Evolutionary conservation across 345 rosid genomes (phyloP).

Genomic region (Cardamine occulta): DNA sequence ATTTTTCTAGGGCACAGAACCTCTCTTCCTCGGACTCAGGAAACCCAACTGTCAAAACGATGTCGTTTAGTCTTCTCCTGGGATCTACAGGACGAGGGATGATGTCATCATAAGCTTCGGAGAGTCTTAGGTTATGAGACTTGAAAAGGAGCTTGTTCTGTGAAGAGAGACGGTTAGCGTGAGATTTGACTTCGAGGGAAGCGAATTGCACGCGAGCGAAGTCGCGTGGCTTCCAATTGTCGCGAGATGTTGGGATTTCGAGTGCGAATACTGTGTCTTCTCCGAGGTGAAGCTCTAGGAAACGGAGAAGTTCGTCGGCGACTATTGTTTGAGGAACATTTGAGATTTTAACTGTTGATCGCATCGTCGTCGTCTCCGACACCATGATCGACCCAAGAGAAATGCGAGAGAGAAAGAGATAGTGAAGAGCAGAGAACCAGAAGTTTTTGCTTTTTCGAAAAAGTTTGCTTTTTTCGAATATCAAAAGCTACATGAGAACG

Average conservation of each 20-base stretch:
- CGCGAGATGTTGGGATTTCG: slow-evolving; percentile 66
- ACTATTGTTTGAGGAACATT: slow-evolving; percentile 66
- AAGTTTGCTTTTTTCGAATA: neutral
- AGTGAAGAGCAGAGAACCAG: slow-evolving; percentile 20
- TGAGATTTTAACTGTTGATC: slow-evolving; percentile 59
- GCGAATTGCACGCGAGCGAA: slow-evolving; percentile 81
- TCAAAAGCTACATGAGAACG: neutral
- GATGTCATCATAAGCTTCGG: slow-evolving; percentile 69
- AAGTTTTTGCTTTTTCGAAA: slow-evolving; percentile 10
- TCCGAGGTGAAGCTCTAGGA: slow-evolving; percentile 70
- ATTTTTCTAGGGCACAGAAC: slow-evolving; percentile 57
- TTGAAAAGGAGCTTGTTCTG: slow-evolving; percentile 57
- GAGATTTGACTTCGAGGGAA: slow-evolving; percentile 54
- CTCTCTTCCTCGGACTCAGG: slow-evolving; percentile 44
- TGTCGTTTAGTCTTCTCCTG: slow-evolving; percentile 49
- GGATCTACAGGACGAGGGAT: slow-evolving; percentile 61
- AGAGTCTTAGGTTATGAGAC: slow-evolving; percentile 55
- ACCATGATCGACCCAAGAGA: slow-evolving; percentile 24
- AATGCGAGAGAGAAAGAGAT: neutral
- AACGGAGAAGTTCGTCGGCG: slow-evolving; percentile 70
- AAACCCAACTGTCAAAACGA: slow-evolving; percentile 65
- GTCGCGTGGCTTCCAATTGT: slow-evolving; percentile 82
- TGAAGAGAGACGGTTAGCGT: slow-evolving; percentile 53
- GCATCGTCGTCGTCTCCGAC: slow-evolving; percentile 33
- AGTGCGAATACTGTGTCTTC: slow-evolving; percentile 69